A percentile compares a stretch with the other conserved stretches of the same genome.
Evolutionary conservation across 2,329 filamentous ascomycete genomes (phyloP).

Genomic region (Ascosphaera pollenicola): DNA sequence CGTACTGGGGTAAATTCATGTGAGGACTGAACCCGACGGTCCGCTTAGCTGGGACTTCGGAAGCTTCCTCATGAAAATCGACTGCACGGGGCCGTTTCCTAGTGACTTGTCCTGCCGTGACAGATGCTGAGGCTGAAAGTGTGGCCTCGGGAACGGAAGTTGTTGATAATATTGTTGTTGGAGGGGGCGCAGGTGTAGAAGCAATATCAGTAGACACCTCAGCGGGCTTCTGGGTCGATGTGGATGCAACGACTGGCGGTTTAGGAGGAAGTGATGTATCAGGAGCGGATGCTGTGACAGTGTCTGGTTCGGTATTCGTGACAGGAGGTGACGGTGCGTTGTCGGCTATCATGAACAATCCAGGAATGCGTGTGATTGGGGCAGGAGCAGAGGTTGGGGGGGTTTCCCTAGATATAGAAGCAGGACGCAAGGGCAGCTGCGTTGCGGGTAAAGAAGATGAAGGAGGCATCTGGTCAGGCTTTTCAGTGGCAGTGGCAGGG

Average conservation of each 20-base stretch:
- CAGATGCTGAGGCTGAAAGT: background rate
- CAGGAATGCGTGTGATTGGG: constrained; percentile 23
- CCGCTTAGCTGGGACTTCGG: constrained; percentile 28
- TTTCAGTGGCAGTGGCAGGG: constrained; percentile 4
- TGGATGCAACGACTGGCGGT: constrained; percentile 1
- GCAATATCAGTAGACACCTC: background rate
- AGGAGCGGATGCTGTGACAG: background rate
- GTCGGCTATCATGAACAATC: constrained; percentile 26
- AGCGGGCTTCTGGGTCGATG: background rate
- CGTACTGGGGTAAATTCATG: constrained; percentile 22
- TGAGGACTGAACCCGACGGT: constrained; percentile 28
- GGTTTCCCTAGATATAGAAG: constrained; percentile 8
- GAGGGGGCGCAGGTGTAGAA: background rate
- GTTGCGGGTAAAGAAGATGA: background rate
- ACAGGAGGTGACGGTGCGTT: constrained; percentile 4
- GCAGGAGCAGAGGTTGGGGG: constrained; percentile 17
- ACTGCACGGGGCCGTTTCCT: constrained; percentile 43
- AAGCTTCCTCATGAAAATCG: constrained; percentile 40
- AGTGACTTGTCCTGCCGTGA: constrained; percentile 9
- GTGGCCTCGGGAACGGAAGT: too few relatives aligned
- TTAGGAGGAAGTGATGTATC: background rate
- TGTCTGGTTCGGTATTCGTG: background rate
- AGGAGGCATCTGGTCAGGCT: background rate
- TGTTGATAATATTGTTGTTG: too few relatives aligned
- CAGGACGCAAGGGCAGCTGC: constrained; percentile 1